Evolutionary conservation across 2,329 filamentous ascomycete species (phyloP).

Genomic region (Colletotrichum karsti): DNA sequence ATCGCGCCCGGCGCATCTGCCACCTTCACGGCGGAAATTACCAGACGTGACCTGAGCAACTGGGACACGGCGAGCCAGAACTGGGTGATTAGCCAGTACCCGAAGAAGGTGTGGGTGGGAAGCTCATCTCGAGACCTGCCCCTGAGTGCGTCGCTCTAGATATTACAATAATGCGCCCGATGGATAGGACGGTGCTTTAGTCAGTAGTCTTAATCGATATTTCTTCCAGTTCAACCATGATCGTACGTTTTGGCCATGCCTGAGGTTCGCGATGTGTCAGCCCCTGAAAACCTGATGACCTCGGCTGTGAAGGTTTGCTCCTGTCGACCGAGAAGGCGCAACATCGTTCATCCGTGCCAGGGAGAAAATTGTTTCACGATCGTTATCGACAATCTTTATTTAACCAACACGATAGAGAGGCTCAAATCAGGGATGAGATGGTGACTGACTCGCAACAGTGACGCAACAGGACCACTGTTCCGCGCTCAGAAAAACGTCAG

Average conservation of each 20-base stretch:
- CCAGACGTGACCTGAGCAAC: slow-evolving; percentile 84
- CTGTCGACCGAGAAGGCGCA: neutral
- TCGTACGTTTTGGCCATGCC: neutral
- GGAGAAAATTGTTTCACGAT: neutral
- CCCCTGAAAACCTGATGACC: neutral
- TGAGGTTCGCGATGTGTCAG: neutral
- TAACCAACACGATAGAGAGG: neutral
- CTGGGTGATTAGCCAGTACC: slow-evolving; percentile 71
- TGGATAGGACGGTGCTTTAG: neutral
- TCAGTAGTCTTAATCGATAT: slow-evolving; percentile 2
- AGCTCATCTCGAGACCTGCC: slow-evolving; percentile 64
- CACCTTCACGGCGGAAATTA: slow-evolving; percentile 75
- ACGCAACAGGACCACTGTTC: slow-evolving; percentile 22
- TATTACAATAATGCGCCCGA: neutral
- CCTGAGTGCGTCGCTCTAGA: slow-evolving; percentile 43
- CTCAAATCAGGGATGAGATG: neutral
- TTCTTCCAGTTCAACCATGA: neutral
- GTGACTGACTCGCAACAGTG: slow-evolving; percentile 19
- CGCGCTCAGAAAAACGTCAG: neutral
- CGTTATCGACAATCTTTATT: neutral
- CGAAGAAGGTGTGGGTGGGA: slow-evolving; percentile 65
- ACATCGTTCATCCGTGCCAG: neutral
- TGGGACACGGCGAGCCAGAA: slow-evolving; percentile 86
- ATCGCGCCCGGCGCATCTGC: slow-evolving; percentile 75
- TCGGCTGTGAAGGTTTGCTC: neutral